Conservation (phyloP, 164 flowering plant species). For the Chloranthus sessilifolius region DNA sequence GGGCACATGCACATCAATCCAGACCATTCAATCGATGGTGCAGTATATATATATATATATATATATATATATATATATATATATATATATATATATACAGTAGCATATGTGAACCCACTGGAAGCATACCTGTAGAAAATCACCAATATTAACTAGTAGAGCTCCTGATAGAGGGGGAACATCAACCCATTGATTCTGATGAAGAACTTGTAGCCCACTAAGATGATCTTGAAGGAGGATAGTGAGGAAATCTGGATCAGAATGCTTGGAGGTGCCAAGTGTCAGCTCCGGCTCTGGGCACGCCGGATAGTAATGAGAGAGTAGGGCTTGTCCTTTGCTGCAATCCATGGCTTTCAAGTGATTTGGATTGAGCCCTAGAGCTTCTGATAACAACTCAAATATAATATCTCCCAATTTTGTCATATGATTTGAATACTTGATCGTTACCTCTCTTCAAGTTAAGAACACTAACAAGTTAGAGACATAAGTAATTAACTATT, state of each 20-base stretch:
- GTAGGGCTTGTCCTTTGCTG: slow-evolving; percentile 9
- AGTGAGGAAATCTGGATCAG: slow-evolving; percentile 24
- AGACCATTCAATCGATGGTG: too few species aligned
- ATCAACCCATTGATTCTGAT: slow-evolving; percentile 20
- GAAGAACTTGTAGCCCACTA: slow-evolving; percentile 26
- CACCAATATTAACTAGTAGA: slow-evolving; percentile 22
- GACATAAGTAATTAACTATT: too few species aligned
- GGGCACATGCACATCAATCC: too few species aligned
- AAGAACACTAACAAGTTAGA: not conserved
- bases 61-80: too few species aligned
- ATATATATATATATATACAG: too few species aligned
- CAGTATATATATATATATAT: too few species aligned
- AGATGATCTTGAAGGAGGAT: slow-evolving; percentile 23
- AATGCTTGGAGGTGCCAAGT: slow-evolving; percentile 20
- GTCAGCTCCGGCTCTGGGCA: slow-evolving; percentile 28
- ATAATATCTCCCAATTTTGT: slow-evolving; percentile 15
- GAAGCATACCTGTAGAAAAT: slow-evolving; percentile 15
- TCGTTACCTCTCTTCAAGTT: slow-evolving; percentile 15
- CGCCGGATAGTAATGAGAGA: slow-evolving; percentile 19
- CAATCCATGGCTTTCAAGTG: slow-evolving; percentile 18
- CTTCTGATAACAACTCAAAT: slow-evolving; percentile 18
- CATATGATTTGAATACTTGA: slow-evolving; percentile 7
- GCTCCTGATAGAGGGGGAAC: slow-evolving; percentile 22
- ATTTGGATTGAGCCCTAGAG: slow-evolving; percentile 23
- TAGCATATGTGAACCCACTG: not conserved